A percentile compares a stretch with the other conserved stretches of the same genome.
phyloP scores from a whole-genome alignment of 176 grass and related monocot species.

The Echinochloa phyllopogon region DNA sequence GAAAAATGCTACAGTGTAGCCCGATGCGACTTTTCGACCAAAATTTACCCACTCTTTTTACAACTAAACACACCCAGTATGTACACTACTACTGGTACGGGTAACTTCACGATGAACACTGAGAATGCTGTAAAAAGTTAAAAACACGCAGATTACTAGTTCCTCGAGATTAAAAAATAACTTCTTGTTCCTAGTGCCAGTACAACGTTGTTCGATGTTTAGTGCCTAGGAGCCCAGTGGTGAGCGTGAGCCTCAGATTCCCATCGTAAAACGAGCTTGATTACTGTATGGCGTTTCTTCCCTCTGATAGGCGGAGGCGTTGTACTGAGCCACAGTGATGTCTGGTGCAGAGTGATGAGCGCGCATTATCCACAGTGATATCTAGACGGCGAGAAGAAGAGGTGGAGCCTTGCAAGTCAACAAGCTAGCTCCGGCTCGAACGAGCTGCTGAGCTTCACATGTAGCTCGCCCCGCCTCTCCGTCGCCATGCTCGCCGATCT shows the following conservation, averaged over 20 bases:
- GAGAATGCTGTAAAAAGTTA: too few species aligned
- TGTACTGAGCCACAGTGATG: not conserved
- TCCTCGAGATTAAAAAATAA: too few species aligned
- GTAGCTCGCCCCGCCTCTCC: not conserved
- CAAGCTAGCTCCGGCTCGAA: not conserved
- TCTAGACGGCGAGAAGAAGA: not conserved
- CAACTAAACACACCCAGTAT: too few species aligned
- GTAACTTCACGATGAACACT: too few species aligned
- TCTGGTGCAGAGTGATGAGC: not conserved
- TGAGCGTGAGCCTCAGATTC: not conserved
- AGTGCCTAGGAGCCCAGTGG: too few species aligned
- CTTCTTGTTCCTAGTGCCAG: too few species aligned
- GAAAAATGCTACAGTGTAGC: too few species aligned
- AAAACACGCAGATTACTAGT: too few species aligned
- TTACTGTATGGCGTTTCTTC: not conserved
- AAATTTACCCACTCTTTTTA: too few species aligned
- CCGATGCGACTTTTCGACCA: too few species aligned
- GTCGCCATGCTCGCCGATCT: not conserved
- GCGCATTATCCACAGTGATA: not conserved
- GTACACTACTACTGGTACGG: too few species aligned
- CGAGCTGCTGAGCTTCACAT: not conserved
- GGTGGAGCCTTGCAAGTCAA: not conserved
- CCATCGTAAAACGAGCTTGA: not conserved
- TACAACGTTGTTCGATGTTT: too few species aligned
- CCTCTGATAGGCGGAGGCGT: not conserved